Percentiles rank a stretch among this genome's conserved stretches.
Evolutionary conservation across 2,329 filamentous ascomycete genomes (phyloP).

Genomic region (Teratosphaeriaceae sp.): DNA sequence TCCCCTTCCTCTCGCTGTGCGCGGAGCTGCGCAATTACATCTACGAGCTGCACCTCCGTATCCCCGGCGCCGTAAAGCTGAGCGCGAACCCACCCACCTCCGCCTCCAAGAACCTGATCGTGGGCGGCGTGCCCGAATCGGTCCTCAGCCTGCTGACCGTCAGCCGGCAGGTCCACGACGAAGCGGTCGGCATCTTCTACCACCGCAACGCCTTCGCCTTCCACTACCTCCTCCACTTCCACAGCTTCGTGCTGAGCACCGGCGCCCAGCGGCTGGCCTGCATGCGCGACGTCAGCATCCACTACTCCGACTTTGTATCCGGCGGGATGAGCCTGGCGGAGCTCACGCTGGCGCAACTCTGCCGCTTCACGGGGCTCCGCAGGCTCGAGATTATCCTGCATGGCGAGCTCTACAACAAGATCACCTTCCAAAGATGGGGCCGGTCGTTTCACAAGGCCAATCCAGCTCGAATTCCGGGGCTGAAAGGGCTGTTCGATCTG

Average conservation of each 20-base stretch:
- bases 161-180: slow-evolving; percentile 21
- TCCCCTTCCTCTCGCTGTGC: slow-evolving; percentile 14
- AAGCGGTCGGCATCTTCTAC: slow-evolving; percentile 23
- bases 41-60: slow-evolving; percentile 16
- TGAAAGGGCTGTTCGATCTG: slow-evolving; percentile 14
- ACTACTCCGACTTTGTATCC: slow-evolving; percentile 16
- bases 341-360: slow-evolving; percentile 14
- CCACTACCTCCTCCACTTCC: slow-evolving; percentile 20
- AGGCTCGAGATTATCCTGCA: slow-evolving; percentile 16
- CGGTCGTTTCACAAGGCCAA: slow-evolving; percentile 9
- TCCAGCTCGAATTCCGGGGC: slow-evolving; percentile 12
- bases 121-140: slow-evolving; percentile 7
- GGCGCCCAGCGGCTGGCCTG: slow-evolving; percentile 10
- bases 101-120: background rate
- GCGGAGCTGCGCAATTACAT: slow-evolving; percentile 23
- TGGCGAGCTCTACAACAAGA: slow-evolving; percentile 2
- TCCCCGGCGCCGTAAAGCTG: slow-evolving; percentile 14
- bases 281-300: slow-evolving; percentile 20
- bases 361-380: slow-evolving; percentile 12
- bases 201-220: slow-evolving; percentile 20
- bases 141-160: slow-evolving; percentile 18
- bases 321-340: slow-evolving; percentile 19
- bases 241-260: slow-evolving; percentile 15
- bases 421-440: background rate
- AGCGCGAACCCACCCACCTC: slow-evolving; percentile 9